phyloP scores from a whole-genome alignment of 768 basidiomycete species.

The Phaffia australis region DNA sequence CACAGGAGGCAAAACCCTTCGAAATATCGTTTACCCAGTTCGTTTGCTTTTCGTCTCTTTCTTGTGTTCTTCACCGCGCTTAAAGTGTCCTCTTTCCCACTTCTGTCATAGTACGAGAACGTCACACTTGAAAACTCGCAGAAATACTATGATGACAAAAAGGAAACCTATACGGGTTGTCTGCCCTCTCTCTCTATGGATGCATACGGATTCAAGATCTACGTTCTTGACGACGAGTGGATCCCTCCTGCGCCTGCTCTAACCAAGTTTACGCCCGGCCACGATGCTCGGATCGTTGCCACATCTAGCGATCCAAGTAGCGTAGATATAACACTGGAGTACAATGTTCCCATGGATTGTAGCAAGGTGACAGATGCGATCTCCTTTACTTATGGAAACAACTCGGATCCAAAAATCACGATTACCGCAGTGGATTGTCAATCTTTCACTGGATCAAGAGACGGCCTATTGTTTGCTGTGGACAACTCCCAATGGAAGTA shows the following conservation, averaged over 20 bases:
- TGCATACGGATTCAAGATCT: conserved; percentile 67
- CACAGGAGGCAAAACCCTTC: conserved; percentile 49
- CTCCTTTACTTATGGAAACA: conserved; percentile 42
- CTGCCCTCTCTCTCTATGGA: conserved; percentile 54
- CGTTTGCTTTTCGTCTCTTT: background rate
- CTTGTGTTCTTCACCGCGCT: background rate
- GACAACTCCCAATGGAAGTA: conserved; percentile 57
- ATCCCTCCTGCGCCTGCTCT: conserved; percentile 57
- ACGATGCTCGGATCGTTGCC: conserved; percentile 60
- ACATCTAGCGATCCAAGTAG: conserved; percentile 48
- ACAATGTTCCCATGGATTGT: conserved; percentile 67
- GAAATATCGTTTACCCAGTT: conserved; percentile 62
- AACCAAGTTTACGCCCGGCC: conserved; percentile 72
- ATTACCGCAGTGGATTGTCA: conserved; percentile 43
- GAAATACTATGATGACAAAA: conserved; percentile 50
- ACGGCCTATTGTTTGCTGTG: conserved; percentile 45
- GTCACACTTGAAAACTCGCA: conserved; percentile 58
- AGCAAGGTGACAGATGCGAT: conserved; percentile 53
- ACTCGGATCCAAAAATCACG: conserved; percentile 35
- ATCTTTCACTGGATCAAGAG: conserved; percentile 42
- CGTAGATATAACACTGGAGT: conserved; percentile 63
- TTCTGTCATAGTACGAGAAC: conserved; percentile 48
- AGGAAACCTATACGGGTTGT: conserved; percentile 65
- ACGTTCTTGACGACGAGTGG: conserved; percentile 63
- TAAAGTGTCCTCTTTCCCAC: background rate